Evolutionary conservation across 495 filamentous ascomycete species (phyloP), one percentile per base, ranked within the genome.

Genomic region (Aspergillus funiculosus): DNA sequence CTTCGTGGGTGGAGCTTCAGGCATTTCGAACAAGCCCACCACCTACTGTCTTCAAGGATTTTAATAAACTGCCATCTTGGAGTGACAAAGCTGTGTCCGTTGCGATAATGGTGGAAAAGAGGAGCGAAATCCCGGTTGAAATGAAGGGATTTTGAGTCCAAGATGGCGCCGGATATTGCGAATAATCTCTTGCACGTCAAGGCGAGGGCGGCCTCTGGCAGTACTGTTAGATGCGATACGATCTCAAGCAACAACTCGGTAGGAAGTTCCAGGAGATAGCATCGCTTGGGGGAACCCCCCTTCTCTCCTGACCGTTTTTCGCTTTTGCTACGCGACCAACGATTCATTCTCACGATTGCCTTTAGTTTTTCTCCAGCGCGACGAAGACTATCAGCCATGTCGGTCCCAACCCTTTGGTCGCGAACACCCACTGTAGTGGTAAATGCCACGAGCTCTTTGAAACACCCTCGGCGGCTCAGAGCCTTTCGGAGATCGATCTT

Each of bases 121-220:
- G 66, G 68, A 10, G 70, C 67, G 47, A 73, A 73, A 29, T 73
- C 70, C 27, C 67, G 66, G 53, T 39, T 52, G 47, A 73, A 73
- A 19, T 57, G 65, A 21, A 73, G 58, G 10, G 61, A 59, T 50
- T 71, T 61, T 0, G 65, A 63, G 7, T 48, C 39, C 25, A 73
- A 39, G 19, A 66, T 64, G 20, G 56, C 44, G 4, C 61, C 60
- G 11, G 61, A 68, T 18, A 73, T 69, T 2, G 58, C 51, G 37
- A 63, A 62, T 38, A 73, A 55, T 45, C 68, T 66, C 47, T 67
- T 69, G 56, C 68, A 72, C 10, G 68, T 71, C 36, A 73, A 50
- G 19, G 70, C 68, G 34, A 73, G 54, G 35, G 60, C 66, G 10
- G 70, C 68, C 35, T 68, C 62, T 24, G 70, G 63, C 2, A 72